phyloP scores from a whole-genome alignment of 2,329 filamentous ascomycete species.

The Macroventuria anomochaeta region DNA sequence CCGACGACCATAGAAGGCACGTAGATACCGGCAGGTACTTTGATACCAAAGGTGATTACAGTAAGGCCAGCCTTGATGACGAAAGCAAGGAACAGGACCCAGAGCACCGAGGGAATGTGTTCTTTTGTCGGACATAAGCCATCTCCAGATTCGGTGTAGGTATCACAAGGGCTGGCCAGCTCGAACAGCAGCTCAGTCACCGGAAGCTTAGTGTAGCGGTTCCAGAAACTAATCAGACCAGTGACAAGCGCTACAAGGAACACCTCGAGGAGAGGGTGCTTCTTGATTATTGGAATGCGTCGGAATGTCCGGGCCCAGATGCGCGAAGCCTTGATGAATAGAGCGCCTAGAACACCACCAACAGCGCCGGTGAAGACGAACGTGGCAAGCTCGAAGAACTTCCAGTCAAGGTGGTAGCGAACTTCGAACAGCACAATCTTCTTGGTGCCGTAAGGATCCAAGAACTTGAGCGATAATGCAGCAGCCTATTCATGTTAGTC shows the following conservation, averaged over 20 bases:
- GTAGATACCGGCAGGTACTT: constrained; percentile 95
- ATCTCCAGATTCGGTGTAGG: constrained; percentile 69
- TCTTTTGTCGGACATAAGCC: constrained; percentile 78
- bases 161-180: constrained; percentile 84
- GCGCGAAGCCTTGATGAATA: constrained; percentile 96
- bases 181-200: constrained; percentile 92
- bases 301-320: constrained; percentile 90
- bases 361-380: constrained; percentile 88
- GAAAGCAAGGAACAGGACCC: constrained; percentile 77
- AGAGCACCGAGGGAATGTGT: constrained; percentile 79
- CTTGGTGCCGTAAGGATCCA: constrained; percentile 93
- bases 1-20: constrained; percentile 99
- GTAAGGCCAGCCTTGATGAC: constrained; percentile 90
- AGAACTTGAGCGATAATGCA: constrained; percentile 87
- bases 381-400: constrained; percentile 84
- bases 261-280: constrained; percentile 84
- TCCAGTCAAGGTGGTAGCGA: constrained; percentile 88
- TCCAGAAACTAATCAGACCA: constrained; percentile 90
- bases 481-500: constrained; percentile 57
- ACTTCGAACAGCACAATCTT: constrained; percentile 98
- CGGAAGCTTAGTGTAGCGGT: constrained; percentile 83
- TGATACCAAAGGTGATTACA: constrained; percentile 91
- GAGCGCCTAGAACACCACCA: constrained; percentile 81
- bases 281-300: constrained; percentile 79
- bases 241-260: constrained; percentile 85